phyloP scores from a whole-genome alignment of 495 filamentous ascomycete genomes.

The Neurospora discreta region DNA sequence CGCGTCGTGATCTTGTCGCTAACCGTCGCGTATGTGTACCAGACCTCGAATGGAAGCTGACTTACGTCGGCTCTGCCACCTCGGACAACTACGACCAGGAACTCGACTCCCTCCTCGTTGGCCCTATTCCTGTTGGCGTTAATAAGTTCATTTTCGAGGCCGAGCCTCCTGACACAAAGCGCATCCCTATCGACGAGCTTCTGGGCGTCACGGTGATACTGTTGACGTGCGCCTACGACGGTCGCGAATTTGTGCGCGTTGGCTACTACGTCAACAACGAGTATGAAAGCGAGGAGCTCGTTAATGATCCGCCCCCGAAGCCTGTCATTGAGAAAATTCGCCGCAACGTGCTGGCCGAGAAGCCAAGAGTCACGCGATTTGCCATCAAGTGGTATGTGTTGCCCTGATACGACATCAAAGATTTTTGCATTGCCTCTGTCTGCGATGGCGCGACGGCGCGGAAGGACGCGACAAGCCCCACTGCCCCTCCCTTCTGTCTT shows the following conservation, averaged over 20 bases:
- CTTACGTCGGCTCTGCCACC: constrained; percentile 95
- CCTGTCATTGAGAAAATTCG: constrained; percentile 83
- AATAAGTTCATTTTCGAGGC: constrained; percentile 99
- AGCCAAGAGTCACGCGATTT: constrained; percentile 92
- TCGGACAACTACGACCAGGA: constrained; percentile 98
- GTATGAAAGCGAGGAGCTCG: constrained; percentile 84
- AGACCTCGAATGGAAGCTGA: constrained; percentile 99
- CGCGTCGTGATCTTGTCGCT: not conserved
- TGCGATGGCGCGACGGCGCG: not conserved
- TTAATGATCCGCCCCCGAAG: constrained; percentile 78
- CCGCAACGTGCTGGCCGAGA: constrained; percentile 88
- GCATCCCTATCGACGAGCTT: constrained; percentile 89
- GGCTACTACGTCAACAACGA: constrained; percentile 99
- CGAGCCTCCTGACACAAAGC: constrained; percentile 74
- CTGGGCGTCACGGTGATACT: constrained; percentile 95
- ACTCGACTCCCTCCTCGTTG: constrained; percentile 91
- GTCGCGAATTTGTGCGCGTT: constrained; percentile 92
- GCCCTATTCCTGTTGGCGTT: constrained; percentile 89
- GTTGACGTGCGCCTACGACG: constrained; percentile 91
- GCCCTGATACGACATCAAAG: not conserved
- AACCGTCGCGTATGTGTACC: not conserved
- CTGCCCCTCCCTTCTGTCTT: not conserved
- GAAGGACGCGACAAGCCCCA: not conserved
- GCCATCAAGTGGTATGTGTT: constrained; percentile 89
- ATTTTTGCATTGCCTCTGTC: not conserved